Conservation (phyloP, 2,329 filamentous ascomycete genomes). For the Tolypocladium cylindrosporum region DNA sequence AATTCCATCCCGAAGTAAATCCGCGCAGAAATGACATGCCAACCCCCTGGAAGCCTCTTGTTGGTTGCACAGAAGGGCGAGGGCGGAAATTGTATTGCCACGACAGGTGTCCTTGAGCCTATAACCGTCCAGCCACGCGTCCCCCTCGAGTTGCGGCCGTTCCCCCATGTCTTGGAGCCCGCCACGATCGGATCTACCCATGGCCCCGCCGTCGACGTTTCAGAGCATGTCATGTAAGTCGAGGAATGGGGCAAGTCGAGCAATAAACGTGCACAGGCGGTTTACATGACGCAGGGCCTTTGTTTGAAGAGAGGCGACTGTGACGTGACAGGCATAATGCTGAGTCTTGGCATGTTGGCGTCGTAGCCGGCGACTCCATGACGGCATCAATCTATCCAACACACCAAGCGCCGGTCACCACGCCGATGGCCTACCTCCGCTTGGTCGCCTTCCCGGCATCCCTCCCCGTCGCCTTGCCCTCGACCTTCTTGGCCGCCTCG, state of each 20-base stretch:
- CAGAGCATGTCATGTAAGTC: neutral
- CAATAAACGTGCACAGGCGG: neutral
- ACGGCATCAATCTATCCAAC: neutral
- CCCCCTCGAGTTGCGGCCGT: too few species aligned
- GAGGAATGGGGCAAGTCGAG: neutral
- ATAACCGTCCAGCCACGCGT: too few species aligned
- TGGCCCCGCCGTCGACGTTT: neutral
- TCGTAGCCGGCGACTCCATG: neutral
- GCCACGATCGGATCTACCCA: neutral
- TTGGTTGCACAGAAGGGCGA: too few species aligned
- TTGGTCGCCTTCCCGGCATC: conserved; percentile 35
- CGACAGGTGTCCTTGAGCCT: too few species aligned
- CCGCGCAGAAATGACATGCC: too few species aligned
- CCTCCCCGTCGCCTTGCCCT: conserved; percentile 38
- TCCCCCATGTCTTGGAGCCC: neutral
- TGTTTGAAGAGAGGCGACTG: neutral
- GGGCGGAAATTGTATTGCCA: too few species aligned
- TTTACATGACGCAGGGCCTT: neutral
- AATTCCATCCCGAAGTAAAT: too few species aligned
- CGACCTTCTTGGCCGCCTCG: conserved; percentile 25
- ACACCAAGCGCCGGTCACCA: too few species aligned
- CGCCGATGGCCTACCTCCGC: conserved; percentile 16
- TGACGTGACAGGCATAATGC: neutral
- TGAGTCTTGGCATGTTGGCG: neutral
- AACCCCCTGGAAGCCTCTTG: too few species aligned